Conservation (phyloP, 345 rosid species). For the Trapa bicornis region DNA sequence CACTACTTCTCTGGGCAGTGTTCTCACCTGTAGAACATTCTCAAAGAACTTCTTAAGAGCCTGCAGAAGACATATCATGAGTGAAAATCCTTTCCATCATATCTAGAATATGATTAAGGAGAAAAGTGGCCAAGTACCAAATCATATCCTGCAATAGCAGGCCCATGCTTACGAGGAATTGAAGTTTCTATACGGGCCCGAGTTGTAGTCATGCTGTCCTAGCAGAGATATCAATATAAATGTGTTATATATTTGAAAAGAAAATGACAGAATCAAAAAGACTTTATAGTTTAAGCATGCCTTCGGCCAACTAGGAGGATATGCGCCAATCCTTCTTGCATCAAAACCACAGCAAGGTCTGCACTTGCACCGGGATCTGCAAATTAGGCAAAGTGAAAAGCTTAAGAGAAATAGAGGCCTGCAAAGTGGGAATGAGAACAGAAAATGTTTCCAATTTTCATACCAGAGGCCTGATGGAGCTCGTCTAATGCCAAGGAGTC, state of each 20-base stretch:
- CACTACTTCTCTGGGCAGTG: not conserved
- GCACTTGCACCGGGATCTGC: slow-evolving; percentile 93
- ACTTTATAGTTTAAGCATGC: slow-evolving; percentile 18
- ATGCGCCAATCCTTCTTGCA: slow-evolving; percentile 97
- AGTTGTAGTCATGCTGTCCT: slow-evolving; percentile 63
- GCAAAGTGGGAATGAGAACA: not conserved
- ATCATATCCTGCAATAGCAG: slow-evolving; percentile 96
- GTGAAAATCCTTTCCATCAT: slow-evolving; percentile 4
- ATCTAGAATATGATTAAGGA: not conserved
- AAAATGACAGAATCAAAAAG: not conserved
- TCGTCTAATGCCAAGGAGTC: slow-evolving; percentile 76
- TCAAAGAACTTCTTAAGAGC: slow-evolving; percentile 85
- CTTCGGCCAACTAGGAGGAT: slow-evolving; percentile 83
- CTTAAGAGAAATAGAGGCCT: not conserved
- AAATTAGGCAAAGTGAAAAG: slow-evolving; percentile 6
- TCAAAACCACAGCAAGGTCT: slow-evolving; percentile 74
- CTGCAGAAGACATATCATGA: slow-evolving; percentile 22
- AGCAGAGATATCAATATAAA: not conserved
- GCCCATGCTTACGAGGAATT: slow-evolving; percentile 97
- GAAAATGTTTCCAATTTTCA: slow-evolving; percentile 9
- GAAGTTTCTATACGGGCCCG: slow-evolving; percentile 80
- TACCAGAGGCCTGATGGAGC: slow-evolving; percentile 89
- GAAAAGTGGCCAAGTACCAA: slow-evolving; percentile 21
- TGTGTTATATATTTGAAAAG: not conserved
- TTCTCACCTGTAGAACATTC: slow-evolving; percentile 69